Evolutionary conservation across 176 grass and related monocot species (phyloP), one percentile per base, ranked within the genome.

Genomic region (Themeda triandra): DNA sequence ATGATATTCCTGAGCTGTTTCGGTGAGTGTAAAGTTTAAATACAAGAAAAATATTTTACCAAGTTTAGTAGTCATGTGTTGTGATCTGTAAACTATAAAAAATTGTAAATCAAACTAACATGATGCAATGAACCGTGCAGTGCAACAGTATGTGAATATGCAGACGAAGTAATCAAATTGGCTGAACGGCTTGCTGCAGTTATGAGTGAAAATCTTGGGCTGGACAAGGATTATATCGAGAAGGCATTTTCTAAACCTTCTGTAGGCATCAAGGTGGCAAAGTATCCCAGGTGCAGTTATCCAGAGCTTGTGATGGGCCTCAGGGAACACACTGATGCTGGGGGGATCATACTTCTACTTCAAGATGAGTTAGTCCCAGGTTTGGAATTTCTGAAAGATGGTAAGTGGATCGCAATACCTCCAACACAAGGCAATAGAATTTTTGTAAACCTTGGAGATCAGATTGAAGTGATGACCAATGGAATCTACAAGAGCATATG

Each of bases 301-400:
- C 92, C 92, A 70, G 82, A 91, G 72, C 75, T 73, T 45, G 83
- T 86, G 33, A 80, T 81, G 74, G 92, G 92, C 27, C 92, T 94
- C 31, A 81, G 86, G 35, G 83, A 77, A 64, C 92, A 94, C 75
- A 91, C 86, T 37, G 92, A 94, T 46, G 92, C 92, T 8, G 92
- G 92, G 15, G 87, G 91, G 13, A 92, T 92, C 65, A 85, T 92
- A 84, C 81, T 92, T 84, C 41, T 92, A 60, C 71, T 87, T 40
- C 87, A 92, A 81, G 87, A 92, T 78, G 85, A 92, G 8, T 33
- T 62, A 27, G 81, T 92, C 66, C 89, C 86, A 66, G 92, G 92
- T 53, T 83, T 91, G 28, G 89, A 94, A 84, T 94, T 94, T 87
- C 70, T 91, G 31, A 94, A 89, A 88, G 89, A 91, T 68, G 86